Evolutionary conservation across 2,329 filamentous ascomycete genomes (phyloP).

Genomic region (Colletotrichum melonis): DNA sequence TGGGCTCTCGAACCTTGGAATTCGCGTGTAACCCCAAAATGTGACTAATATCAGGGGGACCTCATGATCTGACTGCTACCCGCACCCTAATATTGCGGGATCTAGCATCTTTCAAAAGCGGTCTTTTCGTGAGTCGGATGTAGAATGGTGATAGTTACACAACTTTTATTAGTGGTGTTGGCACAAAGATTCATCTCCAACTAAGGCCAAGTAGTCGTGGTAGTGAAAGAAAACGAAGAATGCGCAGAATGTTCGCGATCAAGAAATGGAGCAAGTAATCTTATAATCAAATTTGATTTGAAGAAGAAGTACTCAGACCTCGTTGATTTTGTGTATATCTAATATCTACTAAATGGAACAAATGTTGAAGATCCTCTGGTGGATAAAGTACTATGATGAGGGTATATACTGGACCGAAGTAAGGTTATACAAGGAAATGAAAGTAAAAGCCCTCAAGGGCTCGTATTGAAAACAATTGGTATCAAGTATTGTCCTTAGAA

Average conservation of each 20-base stretch:
- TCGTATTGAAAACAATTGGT: background rate
- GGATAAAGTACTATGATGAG: background rate
- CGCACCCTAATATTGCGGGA: background rate
- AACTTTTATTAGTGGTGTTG: background rate
- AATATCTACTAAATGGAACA: background rate
- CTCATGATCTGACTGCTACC: background rate
- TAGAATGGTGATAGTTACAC: background rate
- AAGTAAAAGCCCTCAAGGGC: background rate
- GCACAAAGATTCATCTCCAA: background rate
- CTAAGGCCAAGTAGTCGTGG: background rate
- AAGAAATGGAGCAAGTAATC: background rate
- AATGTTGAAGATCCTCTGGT: background rate
- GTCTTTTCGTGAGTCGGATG: background rate
- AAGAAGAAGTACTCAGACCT: background rate
- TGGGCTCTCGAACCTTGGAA: background rate
- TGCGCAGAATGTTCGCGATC: background rate
- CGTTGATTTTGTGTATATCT: background rate
- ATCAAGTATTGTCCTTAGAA: background rate
- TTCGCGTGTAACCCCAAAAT: background rate
- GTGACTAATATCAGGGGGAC: background rate
- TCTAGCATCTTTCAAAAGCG: background rate
- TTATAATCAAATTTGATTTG: background rate
- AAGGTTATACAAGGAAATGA: background rate
- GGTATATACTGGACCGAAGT: background rate
- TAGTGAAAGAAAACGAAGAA: background rate